Evolutionary conservation across 2,329 filamentous ascomycete species (phyloP), one percentile per base, ranked within the genome.

Genomic region (Ascocoryne sarcoides): DNA sequence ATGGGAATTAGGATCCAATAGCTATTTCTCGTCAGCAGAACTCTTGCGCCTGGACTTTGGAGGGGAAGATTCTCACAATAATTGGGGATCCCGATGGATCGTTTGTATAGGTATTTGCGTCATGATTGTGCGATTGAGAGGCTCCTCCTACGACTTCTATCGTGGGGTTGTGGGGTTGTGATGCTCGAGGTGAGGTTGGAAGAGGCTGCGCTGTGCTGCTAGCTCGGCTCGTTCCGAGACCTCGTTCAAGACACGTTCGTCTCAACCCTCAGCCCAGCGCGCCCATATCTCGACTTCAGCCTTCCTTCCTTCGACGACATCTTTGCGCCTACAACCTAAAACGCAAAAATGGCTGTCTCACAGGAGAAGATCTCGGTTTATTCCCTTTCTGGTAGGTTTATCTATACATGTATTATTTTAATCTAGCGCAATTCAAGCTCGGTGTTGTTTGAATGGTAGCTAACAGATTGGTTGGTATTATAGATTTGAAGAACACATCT

Each of bases 1-100:
- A 98, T 98, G 47, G 92, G 92, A 49, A 95, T 82, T 45, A 98
- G 74, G 65, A 98, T 98, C 92, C 92, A 98, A 73, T 95, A 96
- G 69, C 92, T 98, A 57, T 40, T 45, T 15, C 39, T 39, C 14
- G 44, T 54, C 35, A 60, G 60, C 37, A 45, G 21, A 12, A 39
- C 30, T 35, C 18, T 34, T 37, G 28, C 17, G 14, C 33, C 32
- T 21, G 39, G 15, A 33, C 37, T 47, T 32, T 8, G 16, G 50
- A 36, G 32, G 26, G 15, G 29, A 39, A 32, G 41, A 53, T 39
- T 65, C 85, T 61, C 70, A 96, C 92, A 98, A 95, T 51, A 98
- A 73, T 67, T 95, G 89, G 59, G 92, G 90, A 83, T 98, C 93
- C 76, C 92, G 69, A 69, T 94, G 84, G 76, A 98, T 95, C 70